These are phyloP conservation scores for Fusarium sp. DNA, from an alignment of 2,329 filamentous ascomycete genomes.

Conservation along the genomic window DNA sequence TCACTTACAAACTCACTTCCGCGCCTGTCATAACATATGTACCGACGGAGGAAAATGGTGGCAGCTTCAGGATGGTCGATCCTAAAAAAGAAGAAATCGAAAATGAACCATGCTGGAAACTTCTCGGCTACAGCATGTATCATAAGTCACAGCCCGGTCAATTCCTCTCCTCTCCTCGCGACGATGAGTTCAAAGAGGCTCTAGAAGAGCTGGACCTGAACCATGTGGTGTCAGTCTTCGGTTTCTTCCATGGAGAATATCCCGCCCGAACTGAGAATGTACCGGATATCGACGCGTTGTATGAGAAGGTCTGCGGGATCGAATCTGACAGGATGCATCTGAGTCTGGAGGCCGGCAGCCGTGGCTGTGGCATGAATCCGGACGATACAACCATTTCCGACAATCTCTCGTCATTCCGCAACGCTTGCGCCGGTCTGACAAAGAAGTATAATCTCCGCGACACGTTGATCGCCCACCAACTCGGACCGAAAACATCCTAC, in stretches of 20 bases:
- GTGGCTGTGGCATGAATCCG: not conserved
- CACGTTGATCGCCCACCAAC: not conserved
- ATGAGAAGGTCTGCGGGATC: not conserved
- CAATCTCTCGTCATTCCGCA: not conserved
- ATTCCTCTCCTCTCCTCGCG: not conserved
- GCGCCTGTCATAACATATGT: not conserved
- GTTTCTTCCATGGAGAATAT: not conserved
- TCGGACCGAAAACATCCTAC: not conserved
- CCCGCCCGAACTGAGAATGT: not conserved
- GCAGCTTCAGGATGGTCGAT: not conserved
- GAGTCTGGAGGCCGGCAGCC: not conserved
- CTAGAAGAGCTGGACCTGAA: not conserved
- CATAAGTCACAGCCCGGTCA: not conserved
- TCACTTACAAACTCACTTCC: not conserved
- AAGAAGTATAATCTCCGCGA: not conserved
- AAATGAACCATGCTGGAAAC: not conserved
- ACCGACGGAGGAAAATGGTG: accelerated
- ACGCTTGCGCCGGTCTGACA: accelerated
- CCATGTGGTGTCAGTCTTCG: not conserved
- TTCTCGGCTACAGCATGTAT: not conserved
- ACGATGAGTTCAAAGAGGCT: not conserved
- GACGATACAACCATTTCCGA: not conserved
- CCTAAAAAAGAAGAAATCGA: not conserved
- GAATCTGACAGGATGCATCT: not conserved
- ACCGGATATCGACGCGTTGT: not conserved